A percentile compares a stretch with the other conserved stretches of the same genome.
These are phyloP conservation scores for Claviceps arundinis DNA, from an alignment of 2,329 filamentous ascomycete genomes.

Conservation along the genomic window DNA sequence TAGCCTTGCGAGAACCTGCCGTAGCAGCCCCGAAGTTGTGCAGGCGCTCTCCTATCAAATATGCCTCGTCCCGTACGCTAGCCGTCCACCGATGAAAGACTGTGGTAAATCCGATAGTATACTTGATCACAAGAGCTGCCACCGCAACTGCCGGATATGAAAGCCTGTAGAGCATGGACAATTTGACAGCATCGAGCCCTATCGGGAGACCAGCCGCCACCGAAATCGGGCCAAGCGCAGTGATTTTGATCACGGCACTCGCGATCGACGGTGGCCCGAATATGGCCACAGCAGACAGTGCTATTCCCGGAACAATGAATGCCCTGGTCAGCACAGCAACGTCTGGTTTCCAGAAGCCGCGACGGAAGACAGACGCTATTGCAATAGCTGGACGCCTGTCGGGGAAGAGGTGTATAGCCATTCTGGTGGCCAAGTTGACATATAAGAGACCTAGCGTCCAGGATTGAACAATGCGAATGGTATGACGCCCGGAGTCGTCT, in stretches of 20 bases:
- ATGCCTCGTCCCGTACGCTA: slow-evolving; percentile 84
- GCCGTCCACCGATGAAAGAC: slow-evolving; percentile 65
- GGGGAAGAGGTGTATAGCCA: slow-evolving; percentile 54
- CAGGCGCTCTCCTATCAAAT: slow-evolving; percentile 83
- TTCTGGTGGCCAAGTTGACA: slow-evolving; percentile 61
- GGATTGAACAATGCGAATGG: slow-evolving; percentile 76
- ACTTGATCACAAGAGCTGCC: slow-evolving; percentile 28
- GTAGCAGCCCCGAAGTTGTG: slow-evolving; percentile 69
- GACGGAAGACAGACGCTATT: slow-evolving; percentile 57
- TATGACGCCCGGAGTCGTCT: slow-evolving; percentile 36
- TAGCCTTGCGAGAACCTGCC: slow-evolving; percentile 21
- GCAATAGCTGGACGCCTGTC: slow-evolving; percentile 61
- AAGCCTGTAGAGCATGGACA: slow-evolving; percentile 34
- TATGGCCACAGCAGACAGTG: slow-evolving; percentile 51
- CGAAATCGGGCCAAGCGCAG: slow-evolving; percentile 12
- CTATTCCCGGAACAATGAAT: slow-evolving; percentile 64
- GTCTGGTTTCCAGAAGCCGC: slow-evolving; percentile 70
- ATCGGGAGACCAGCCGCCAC: slow-evolving; percentile 14
- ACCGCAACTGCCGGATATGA: slow-evolving; percentile 58
- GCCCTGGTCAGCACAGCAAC: slow-evolving; percentile 67
- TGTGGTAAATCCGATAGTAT: slow-evolving; percentile 37
- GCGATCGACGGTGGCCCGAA: slow-evolving; percentile 50
- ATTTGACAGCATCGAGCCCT: slow-evolving; percentile 15
- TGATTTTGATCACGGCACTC: slow-evolving; percentile 14
- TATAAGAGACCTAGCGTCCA: slow-evolving; percentile 92